Percentiles rank a stretch among this genome's conserved stretches.
phyloP scores from a whole-genome alignment of 163 green algal species.

The Scenedesmus sp. region DNA sequence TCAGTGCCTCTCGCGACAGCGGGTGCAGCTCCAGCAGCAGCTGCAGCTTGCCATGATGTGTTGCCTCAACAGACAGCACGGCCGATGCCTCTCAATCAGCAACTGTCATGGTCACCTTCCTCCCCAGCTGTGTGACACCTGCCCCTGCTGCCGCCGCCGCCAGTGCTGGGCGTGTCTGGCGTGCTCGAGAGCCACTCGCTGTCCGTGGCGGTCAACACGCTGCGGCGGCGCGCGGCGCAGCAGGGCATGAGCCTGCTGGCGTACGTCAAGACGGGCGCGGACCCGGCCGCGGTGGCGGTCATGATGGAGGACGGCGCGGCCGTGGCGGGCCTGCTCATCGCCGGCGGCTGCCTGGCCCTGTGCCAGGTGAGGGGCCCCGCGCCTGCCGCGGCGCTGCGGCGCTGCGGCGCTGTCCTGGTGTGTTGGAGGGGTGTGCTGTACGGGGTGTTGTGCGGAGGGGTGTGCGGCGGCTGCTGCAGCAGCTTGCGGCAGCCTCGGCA shows the following conservation, averaged over 20 bases:
- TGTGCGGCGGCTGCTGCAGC: constrained; percentile 67
- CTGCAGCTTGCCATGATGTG: too few species aligned
- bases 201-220: constrained; percentile 78
- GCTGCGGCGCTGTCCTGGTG: not conserved
- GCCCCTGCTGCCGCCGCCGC: not conserved
- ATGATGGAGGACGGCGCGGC: constrained; percentile 93
- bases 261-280: constrained; percentile 66
- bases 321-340: constrained; percentile 67
- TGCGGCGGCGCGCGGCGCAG: constrained; percentile 71
- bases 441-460: too few species aligned
- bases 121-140: too few species aligned
- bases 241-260: constrained; percentile 65
- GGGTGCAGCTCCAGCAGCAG: too few species aligned
- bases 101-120: too few species aligned
- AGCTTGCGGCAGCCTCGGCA: too few species aligned
- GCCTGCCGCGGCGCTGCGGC: not conserved
- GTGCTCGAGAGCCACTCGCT: constrained; percentile 91
- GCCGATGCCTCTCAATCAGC: too few species aligned
- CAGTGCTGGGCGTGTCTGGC: constrained; percentile 84
- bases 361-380: constrained; percentile 13
- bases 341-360: constrained; percentile 48
- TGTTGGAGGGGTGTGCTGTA: too few species aligned
- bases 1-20: too few species aligned
- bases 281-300: constrained; percentile 93
- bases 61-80: too few species aligned